Evolutionary conservation across 345 rosid genomes (phyloP).

Genomic region (Turnera subulata): DNA sequence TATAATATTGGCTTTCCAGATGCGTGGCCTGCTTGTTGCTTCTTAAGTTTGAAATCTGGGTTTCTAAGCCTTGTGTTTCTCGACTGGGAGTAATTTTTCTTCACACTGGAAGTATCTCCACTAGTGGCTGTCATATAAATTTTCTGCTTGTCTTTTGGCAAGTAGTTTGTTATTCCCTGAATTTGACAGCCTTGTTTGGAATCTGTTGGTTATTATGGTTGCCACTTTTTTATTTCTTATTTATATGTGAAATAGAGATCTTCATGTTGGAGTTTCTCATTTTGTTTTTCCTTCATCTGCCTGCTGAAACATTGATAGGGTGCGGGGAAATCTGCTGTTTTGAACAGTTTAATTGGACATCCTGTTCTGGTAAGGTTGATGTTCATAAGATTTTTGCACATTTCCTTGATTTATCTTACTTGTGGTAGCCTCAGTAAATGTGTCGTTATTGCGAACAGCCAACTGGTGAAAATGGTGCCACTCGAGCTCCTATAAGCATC

Average conservation of each 20-base stretch:
- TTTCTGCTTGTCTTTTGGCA: too few species aligned
- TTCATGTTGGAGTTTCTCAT: background rate
- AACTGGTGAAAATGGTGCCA: constrained; percentile 99
- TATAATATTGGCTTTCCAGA: too few species aligned
- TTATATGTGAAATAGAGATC: background rate
- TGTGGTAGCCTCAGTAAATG: constrained; percentile 13
- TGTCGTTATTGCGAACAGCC: constrained; percentile 43
- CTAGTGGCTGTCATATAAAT: too few species aligned
- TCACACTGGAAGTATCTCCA: too few species aligned
- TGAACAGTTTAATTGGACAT: constrained; percentile 95
- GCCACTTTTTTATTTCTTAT: background rate
- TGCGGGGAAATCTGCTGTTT: constrained; percentile 93
- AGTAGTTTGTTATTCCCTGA: background rate
- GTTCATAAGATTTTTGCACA: constrained; percentile 4
- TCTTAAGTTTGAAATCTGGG: too few species aligned
- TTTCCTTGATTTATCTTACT: background rate
- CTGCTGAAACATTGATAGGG: constrained; percentile 46
- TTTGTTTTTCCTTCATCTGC: background rate
- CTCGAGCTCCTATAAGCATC: constrained; percentile 83
- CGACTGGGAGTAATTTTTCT: too few species aligned
- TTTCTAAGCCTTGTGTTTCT: too few species aligned
- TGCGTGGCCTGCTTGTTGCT: too few species aligned
- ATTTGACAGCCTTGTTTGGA: background rate
- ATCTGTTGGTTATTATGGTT: background rate
- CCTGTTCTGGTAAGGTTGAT: constrained; percentile 77